These are phyloP conservation scores for Phaeosphaeria sp. DNA, from an alignment of 2,329 filamentous ascomycete species.

Conservation along the genomic window DNA sequence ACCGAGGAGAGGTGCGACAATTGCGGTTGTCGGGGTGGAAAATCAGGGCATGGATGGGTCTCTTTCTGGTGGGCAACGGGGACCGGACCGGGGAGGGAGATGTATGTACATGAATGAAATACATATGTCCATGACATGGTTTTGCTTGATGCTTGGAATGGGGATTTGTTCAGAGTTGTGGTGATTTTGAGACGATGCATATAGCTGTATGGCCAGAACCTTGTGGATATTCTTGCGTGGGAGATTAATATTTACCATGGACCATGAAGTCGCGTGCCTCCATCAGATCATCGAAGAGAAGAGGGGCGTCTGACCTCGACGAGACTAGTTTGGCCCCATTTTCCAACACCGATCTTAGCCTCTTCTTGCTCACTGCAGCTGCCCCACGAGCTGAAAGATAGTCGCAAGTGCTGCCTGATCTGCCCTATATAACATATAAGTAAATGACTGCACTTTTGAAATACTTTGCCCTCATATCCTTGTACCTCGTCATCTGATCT, in stretches of 20 bases:
- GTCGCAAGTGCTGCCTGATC: neutral
- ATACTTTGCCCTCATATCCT: too few relatives aligned
- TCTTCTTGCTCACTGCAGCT: neutral
- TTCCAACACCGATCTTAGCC: neutral
- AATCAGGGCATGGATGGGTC: neutral
- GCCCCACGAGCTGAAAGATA: neutral
- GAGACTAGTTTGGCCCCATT: neutral
- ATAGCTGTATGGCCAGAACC: too few relatives aligned
- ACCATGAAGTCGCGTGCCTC: too few relatives aligned
- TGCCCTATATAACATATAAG: neutral
- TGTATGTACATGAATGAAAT: neutral
- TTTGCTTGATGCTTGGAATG: too few relatives aligned
- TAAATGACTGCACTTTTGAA: neutral
- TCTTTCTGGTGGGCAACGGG: neutral
- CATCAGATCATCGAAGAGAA: too few relatives aligned
- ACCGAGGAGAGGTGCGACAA: neutral
- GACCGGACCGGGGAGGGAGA: neutral
- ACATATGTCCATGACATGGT: neutral
- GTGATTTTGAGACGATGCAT: too few relatives aligned
- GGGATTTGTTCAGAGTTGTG: too few relatives aligned
- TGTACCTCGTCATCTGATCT: too few relatives aligned
- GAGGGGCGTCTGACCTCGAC: neutral
- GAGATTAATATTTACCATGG: too few relatives aligned
- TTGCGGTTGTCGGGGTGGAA: neutral
- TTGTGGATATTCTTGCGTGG: too few relatives aligned